Evolutionary conservation across 2,329 filamentous ascomycete species (phyloP), one percentile per base, ranked within the genome.

Genomic region (Hymenoscyphus linearis): DNA sequence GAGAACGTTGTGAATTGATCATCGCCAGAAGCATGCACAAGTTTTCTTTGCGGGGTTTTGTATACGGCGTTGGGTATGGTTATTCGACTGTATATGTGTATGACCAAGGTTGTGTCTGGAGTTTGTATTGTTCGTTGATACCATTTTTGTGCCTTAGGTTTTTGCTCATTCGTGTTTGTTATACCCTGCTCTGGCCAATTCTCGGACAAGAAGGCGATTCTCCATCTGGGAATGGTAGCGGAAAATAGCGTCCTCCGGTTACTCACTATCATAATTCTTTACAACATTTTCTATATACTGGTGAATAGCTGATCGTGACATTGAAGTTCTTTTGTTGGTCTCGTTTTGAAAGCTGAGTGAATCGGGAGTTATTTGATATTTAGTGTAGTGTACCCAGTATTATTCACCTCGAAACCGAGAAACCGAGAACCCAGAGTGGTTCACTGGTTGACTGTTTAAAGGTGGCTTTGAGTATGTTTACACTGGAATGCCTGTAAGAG

Each of bases 1-100:
- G 69, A 71, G 57, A 71, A 71, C 44, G 55, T 67, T n/a, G 16
- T 25, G 27, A 34, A 27, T 53, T 53, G 52, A 53, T 53, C 52
- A 53, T 34, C 26, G n/a, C 25, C 13, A 50, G 22, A 50, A 50
- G 18, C 44, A 50, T 50, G 18, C 31, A 31, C 31, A 31, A 9
- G 10, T 31, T 31, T 31, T 5, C 31, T 31, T 31, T 31, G 6
- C 6, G 5, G 6, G 6, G 10, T 31, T 31, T 31, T 31, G 31
- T 31, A 50, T 18, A 47, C 25, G 44, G 44, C 44, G 44, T 50
- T 50, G 44, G 44, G 12, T 34, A 34, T 53, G 26, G 52, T 14
- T 53, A 50, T 25, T 50, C 18, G n/a, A 22, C 18, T 22, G 18
- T 9, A 50, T 25, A 25, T 50, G 18, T 25, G 22, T 50, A 50